Evolutionary conservation across 2,329 filamentous ascomycete species (phyloP).

Genomic region (Monosporascus ibericus): DNA sequence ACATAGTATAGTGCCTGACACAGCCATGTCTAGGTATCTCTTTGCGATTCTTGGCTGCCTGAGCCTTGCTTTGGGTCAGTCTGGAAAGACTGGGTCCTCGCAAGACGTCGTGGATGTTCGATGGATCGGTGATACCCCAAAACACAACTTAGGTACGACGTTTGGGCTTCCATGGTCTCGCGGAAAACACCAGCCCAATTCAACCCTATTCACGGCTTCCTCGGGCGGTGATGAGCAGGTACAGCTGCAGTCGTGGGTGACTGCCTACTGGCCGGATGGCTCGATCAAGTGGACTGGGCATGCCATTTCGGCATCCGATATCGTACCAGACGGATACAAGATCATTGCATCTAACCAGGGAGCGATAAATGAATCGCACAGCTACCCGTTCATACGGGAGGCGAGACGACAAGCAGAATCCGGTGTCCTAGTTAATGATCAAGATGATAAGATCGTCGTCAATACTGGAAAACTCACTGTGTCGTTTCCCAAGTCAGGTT

Average conservation of each 20-base stretch:
- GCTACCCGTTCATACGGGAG: constrained; percentile 3
- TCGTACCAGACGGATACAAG: constrained; percentile 35
- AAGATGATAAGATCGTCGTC: constrained; percentile 28
- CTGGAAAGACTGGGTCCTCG: constrained; percentile 5
- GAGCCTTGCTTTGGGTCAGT: not conserved
- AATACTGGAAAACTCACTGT: constrained; percentile 38
- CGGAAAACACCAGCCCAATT: constrained; percentile 30
- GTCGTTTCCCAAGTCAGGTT: constrained; percentile 37
- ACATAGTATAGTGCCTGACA: not conserved
- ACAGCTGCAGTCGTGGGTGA: constrained; percentile 48
- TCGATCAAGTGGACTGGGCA: constrained; percentile 58
- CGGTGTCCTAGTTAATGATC: constrained; percentile 11
- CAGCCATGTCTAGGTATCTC: not conserved
- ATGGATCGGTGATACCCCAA: constrained; percentile 35
- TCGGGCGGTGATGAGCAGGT: constrained; percentile 19
- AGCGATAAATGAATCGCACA: not conserved
- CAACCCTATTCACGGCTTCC: constrained; percentile 30
- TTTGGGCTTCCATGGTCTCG: constrained; percentile 40
- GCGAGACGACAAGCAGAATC: constrained; percentile 6
- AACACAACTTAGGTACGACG: constrained; percentile 29
- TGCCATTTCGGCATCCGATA: constrained; percentile 39
- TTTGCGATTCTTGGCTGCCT: not conserved
- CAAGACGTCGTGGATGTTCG: constrained; percentile 20
- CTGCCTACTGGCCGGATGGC: constrained; percentile 53
- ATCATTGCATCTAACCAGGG: constrained; percentile 24